phyloP scores from a whole-genome alignment of 495 filamentous ascomycete species.

The Delitschia confertaspora region DNA sequence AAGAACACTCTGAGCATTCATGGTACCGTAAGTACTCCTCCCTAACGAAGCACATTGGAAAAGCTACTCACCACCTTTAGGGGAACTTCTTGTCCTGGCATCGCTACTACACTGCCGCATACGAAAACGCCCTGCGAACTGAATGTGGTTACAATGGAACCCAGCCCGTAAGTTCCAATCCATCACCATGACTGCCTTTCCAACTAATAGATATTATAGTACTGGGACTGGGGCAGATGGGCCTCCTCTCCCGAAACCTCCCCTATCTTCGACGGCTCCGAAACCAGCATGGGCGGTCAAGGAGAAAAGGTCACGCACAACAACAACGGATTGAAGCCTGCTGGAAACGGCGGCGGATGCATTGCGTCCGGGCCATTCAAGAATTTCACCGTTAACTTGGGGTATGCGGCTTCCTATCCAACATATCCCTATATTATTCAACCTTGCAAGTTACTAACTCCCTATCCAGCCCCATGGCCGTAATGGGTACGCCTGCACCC shows the following conservation, averaged over 20 bases:
- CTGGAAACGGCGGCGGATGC: slow-evolving; percentile 23
- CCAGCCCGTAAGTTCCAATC: slow-evolving; percentile 17
- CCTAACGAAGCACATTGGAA: neutral
- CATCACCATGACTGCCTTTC: too few species aligned
- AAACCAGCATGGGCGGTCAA: slow-evolving; percentile 24
- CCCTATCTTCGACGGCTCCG: slow-evolving; percentile 24
- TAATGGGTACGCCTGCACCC: slow-evolving; percentile 34
- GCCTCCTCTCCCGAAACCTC: slow-evolving; percentile 20
- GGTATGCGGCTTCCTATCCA: slow-evolving; percentile 30
- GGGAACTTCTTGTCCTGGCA: slow-evolving; percentile 28
- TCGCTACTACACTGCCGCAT: slow-evolving; percentile 19
- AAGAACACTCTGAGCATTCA: slow-evolving; percentile 24
- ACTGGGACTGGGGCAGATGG: slow-evolving; percentile 28
- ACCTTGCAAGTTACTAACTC: slow-evolving; percentile 31
- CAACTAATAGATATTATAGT: slow-evolving; percentile 8
- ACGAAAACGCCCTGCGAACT: slow-evolving; percentile 20
- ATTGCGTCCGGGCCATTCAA: slow-evolving; percentile 22
- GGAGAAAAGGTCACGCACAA: slow-evolving; percentile 14
- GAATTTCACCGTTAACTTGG: slow-evolving; percentile 20
- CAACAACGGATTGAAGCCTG: slow-evolving; percentile 18
- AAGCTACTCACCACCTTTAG: slow-evolving; percentile 3
- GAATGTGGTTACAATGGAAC: slow-evolving; percentile 27
- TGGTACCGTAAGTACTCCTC: slow-evolving; percentile 15
- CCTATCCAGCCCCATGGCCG: slow-evolving; percentile 16
- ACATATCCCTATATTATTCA: slow-evolving; percentile 28